Percentiles rank a stretch among this genome's conserved stretches.
These are phyloP conservation scores for Jamesozyma lodderae DNA, from an alignment of 805 yeast species.

Conservation along the genomic window DNA sequence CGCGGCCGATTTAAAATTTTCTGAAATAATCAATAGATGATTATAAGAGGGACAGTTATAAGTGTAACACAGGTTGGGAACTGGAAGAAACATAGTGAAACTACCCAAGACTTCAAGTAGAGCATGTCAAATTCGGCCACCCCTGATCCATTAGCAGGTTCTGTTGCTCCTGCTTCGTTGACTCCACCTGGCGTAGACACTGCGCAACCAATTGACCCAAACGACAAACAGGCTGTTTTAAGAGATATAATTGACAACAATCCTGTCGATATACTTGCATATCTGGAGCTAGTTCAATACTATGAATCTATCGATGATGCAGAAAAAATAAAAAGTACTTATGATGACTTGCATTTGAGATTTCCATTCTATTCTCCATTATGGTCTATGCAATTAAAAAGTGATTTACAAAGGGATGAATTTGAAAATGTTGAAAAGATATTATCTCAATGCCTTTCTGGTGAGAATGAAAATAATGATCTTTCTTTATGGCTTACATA, in stretches of 20 bases:
- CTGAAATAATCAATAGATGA: no score
- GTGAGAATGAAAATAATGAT: conserved; percentile 35
- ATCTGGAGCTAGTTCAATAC: conserved; percentile 46
- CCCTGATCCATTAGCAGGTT: conserved; percentile 5
- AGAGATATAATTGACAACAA: conserved; percentile 43
- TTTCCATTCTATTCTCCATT: conserved; percentile 62
- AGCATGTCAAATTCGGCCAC: conserved; percentile 6
- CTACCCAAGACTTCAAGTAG: no score
- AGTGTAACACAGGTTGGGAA: no score
- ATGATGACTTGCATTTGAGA: conserved; percentile 48
- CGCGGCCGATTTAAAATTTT: no score
- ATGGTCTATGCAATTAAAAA: conserved; percentile 69
- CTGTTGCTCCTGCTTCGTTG: not conserved
- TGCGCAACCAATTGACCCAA: conserved; percentile 1
- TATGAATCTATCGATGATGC: conserved; percentile 45
- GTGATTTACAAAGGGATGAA: conserved; percentile 56
- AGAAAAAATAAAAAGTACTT: conserved; percentile 50
- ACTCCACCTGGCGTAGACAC: not conserved
- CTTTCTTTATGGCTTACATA: conserved; percentile 71
- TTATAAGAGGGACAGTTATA: no score
- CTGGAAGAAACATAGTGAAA: no score
- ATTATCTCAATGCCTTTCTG: conserved; percentile 54
- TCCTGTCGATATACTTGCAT: conserved; percentile 45
- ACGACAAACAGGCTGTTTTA: conserved; percentile 49
- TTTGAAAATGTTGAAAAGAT: conserved; percentile 56